These are phyloP conservation scores for Fusarium brachygibbosum DNA, from an alignment of 2,329 filamentous ascomycete genomes.

Conservation along the genomic window DNA sequence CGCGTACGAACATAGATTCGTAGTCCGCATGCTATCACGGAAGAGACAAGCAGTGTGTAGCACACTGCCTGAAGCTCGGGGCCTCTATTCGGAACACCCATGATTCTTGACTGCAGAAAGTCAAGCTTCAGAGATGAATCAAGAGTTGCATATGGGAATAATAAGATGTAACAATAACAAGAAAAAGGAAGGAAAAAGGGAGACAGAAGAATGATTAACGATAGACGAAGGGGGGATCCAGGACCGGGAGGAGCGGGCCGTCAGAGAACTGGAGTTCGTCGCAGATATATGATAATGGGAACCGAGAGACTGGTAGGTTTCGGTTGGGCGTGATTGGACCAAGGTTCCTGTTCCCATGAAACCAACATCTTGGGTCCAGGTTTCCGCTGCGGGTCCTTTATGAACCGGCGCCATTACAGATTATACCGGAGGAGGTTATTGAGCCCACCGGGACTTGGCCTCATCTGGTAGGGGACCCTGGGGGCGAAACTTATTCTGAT, in stretches of 20 bases:
- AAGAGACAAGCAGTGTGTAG: slow-evolving; percentile 48
- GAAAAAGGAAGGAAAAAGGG: neutral
- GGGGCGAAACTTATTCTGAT: slow-evolving; percentile 5
- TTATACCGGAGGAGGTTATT: slow-evolving; percentile 6
- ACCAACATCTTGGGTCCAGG: slow-evolving; percentile 25
- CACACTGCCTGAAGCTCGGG: slow-evolving; percentile 54
- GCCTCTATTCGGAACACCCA: slow-evolving; percentile 52
- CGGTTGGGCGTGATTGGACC: neutral
- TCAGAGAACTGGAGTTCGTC: slow-evolving; percentile 24
- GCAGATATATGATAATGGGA: slow-evolving; percentile 33
- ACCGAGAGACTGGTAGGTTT: slow-evolving; percentile 14
- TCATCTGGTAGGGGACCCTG: slow-evolving; percentile 5
- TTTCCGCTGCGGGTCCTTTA: slow-evolving; percentile 18
- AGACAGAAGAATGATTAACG: slow-evolving; percentile 15
- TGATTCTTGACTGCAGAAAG: slow-evolving; percentile 23
- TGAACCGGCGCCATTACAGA: slow-evolving; percentile 21
- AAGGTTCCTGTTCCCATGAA: slow-evolving; percentile 6
- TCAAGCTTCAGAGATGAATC: neutral
- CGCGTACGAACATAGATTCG: slow-evolving; percentile 53
- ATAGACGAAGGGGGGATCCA: slow-evolving; percentile 32
- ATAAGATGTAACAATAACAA: neutral
- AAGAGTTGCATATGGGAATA: slow-evolving; percentile 16
- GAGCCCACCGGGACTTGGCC: slow-evolving; percentile 17
- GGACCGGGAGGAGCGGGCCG: slow-evolving; percentile 34
- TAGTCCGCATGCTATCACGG: slow-evolving; percentile 49